Base-by-base conservation (phyloP, 2,329 filamentous ascomycete species). In the Penicillium sp. region DNA sequence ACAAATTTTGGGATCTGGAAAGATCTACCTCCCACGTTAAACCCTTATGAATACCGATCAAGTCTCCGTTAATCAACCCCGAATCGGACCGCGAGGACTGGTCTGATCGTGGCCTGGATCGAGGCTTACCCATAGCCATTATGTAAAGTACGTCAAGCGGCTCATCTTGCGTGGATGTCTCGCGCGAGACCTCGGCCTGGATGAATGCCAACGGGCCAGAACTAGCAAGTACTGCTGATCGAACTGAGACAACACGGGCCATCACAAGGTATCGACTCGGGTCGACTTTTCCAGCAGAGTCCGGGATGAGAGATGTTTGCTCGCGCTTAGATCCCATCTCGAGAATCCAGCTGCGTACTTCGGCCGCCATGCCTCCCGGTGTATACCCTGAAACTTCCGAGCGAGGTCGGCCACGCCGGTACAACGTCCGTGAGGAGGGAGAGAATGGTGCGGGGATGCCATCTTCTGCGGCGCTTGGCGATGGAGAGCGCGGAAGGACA, bases 341-440 rank as follows among this genome's bases (percentile, higher is more conserved):
- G 4, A 68, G 37, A 7, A 68, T 52, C 65, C 65, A 68, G 37
- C 57, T 56, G n/a, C 64, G 63, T 17, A 66, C 57, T 34, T 65
- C 55, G 1, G 64, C 54, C 6, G 65, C 64, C 59, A 68, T 64
- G 4, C 65, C 65, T 4, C 59, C 63, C 1, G 62, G 53, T 0
- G 60, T 30, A 44, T 65, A 67, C 4, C 38, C 47, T 8, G 49
- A 48, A 1, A 40, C 45, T n/a, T 39, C 40, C 1, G 48, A 35
- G 6, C 49, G 54, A 1, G 44, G 38, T 18, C 57, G 47, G 6
- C 62, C 61, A n/a, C 56, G 54, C 4, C 62, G 55, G 9, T 47
- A 51, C 2, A 61, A 41, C 0, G 55, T 50, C 22, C 50, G 55
- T 10, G 59, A 60, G 0, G 59, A 57, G 4, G 62, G 64, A 0